Evolutionary conservation across 179 eudicot species (phyloP).

Genomic region (Vitellaria paradoxa): DNA sequence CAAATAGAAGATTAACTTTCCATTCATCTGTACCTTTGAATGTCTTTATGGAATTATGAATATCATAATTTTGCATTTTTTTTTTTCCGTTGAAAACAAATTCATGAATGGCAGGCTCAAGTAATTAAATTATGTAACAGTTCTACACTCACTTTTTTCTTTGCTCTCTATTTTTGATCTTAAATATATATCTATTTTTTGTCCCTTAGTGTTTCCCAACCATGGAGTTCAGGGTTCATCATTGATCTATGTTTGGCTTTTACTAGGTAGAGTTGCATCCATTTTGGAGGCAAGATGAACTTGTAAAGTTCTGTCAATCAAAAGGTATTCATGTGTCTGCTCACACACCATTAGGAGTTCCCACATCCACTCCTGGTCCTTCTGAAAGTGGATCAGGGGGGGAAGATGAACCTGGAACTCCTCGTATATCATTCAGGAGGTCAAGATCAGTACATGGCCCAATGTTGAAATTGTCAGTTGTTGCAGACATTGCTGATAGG

Average conservation of each 20-base stretch:
- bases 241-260: conserved; percentile 7
- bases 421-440: conserved; percentile 38
- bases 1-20: neutral
- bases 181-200: neutral
- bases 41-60: neutral
- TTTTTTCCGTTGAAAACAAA: neutral
- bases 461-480: conserved; percentile 35
- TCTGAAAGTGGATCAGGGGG: conserved; percentile 34
- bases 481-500: conserved; percentile 34
- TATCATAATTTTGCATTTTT: too few species aligned
- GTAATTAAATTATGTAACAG: neutral
- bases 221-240: neutral
- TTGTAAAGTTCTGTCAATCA: conserved; percentile 36
- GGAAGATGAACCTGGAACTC: conserved; percentile 44
- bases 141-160: neutral
- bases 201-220: neutral
- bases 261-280: conserved; percentile 39
- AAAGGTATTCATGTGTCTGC: conserved; percentile 37
- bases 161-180: neutral
- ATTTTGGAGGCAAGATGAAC: conserved; percentile 39
- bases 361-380: conserved; percentile 22
- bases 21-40: neutral
- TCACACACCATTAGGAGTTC: conserved; percentile 38
- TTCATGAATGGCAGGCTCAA: neutral
- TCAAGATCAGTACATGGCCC: conserved; percentile 42